Evolutionary conservation across 108 stramenopile species (phyloP).

Genomic region (Parietichytrium sp.): DNA sequence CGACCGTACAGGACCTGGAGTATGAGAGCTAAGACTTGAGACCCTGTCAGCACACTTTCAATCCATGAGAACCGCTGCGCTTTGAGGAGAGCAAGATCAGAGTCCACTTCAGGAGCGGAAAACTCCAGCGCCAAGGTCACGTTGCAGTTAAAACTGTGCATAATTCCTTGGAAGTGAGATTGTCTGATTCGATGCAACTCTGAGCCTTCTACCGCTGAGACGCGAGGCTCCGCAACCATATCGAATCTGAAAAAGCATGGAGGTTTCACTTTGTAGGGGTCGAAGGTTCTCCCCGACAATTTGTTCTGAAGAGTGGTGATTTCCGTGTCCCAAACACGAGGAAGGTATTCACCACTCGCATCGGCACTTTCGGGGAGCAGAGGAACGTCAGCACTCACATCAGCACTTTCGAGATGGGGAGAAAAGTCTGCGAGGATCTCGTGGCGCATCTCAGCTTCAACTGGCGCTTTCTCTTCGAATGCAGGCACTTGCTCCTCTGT

Average conservation of each 20-base stretch:
- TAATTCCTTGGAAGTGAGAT: neutral
- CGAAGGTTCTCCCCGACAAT: neutral
- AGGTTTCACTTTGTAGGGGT: neutral
- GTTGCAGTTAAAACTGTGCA: neutral
- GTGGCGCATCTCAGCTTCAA: neutral
- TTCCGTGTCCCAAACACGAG: neutral
- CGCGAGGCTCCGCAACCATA: neutral
- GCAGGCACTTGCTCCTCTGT: neutral
- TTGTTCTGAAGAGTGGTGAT: neutral
- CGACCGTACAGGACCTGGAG: constrained; percentile 80
- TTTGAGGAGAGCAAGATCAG: neutral
- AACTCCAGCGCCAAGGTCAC: neutral
- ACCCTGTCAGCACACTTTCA: neutral
- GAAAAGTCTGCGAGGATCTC: neutral
- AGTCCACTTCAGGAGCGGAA: neutral
- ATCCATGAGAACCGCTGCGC: neutral
- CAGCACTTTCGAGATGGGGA: neutral
- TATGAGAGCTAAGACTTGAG: constrained; percentile 34
- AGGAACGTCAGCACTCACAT: neutral
- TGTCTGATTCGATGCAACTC: neutral
- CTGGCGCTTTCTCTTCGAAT: neutral
- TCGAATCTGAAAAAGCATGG: neutral
- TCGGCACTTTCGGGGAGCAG: neutral
- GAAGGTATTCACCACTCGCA: neutral
- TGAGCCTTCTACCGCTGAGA: neutral